Conservation (phyloP, 495 filamentous ascomycete species). For the Aspergillus panamensis region DNA sequence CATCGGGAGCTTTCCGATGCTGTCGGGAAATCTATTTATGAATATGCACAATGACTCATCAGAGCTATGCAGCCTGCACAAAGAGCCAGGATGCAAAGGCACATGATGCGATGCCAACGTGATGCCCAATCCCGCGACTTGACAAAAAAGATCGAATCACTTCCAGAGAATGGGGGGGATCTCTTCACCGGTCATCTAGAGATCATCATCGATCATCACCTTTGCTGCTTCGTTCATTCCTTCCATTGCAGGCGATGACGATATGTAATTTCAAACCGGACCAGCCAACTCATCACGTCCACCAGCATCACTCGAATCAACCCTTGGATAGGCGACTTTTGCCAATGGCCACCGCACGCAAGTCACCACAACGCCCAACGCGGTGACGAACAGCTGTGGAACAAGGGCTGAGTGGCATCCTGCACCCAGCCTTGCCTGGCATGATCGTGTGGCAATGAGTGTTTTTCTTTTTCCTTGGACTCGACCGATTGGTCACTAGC, state of each 20-base stretch:
- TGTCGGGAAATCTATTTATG: background rate
- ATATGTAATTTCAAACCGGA: constrained; percentile 1
- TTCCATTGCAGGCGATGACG: background rate
- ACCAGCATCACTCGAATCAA: constrained; percentile 10
- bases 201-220: background rate
- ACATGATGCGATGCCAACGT: background rate
- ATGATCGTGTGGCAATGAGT: background rate
- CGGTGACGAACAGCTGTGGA: constrained; percentile 7
- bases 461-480: constrained; percentile 4
- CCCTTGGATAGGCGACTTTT: background rate
- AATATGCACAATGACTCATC: background rate
- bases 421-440: constrained; percentile 1
- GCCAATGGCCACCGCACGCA: constrained; percentile 12
- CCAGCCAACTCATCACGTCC: constrained; percentile 11
- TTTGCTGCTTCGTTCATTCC: background rate
- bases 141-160: background rate
- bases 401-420: constrained; percentile 14
- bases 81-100: background rate
- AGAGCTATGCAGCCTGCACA: background rate
- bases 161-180: background rate
- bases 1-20: constrained; percentile 12
- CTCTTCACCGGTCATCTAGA: background rate
- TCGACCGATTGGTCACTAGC: constrained; percentile 3
- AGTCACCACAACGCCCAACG: constrained; percentile 16
- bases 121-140: background rate